phyloP scores from a whole-genome alignment of 371 early-diverging fungal species.

The Rhizomucor pusillus region DNA sequence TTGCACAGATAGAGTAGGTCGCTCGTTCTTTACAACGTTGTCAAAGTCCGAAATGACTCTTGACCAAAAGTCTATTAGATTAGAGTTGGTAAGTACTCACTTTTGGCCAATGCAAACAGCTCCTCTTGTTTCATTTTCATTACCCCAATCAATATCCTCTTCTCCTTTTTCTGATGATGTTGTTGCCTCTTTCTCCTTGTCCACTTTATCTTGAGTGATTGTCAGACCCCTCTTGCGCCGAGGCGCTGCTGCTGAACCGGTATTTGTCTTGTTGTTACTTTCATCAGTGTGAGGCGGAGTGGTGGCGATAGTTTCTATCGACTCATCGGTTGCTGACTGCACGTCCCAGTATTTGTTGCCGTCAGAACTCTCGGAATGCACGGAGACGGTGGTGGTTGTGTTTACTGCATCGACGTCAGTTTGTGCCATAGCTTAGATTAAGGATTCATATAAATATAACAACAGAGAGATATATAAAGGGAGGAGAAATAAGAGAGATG shows the following conservation, averaged over 20 bases:
- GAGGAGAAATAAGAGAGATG: not conserved
- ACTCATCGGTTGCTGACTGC: not conserved
- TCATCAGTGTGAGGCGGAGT: not conserved
- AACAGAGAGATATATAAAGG: slow-evolving; percentile 1
- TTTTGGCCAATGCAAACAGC: not conserved
- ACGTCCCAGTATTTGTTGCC: not conserved
- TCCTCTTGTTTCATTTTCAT: not conserved
- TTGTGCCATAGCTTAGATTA: too few relatives aligned
- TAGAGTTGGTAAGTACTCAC: not conserved
- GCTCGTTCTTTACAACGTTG: slow-evolving; percentile 65
- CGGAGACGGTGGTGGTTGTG: too few relatives aligned
- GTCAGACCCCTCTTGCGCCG: slow-evolving; percentile 17
- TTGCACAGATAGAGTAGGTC: slow-evolving; percentile 61
- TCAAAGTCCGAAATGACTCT: slow-evolving; percentile 85
- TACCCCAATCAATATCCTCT: slow-evolving; percentile 70
- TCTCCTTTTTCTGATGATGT: not conserved
- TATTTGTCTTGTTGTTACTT: slow-evolving; percentile 4
- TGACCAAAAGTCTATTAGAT: slow-evolving; percentile 85
- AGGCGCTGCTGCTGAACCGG: not conserved
- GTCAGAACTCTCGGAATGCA: not conserved
- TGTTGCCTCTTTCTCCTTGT: not conserved
- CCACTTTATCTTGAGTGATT: slow-evolving; percentile 13
- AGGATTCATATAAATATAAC: too few relatives aligned
- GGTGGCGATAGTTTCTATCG: not conserved
- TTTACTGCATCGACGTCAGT: too few relatives aligned